Conservation (phyloP, 2,329 filamentous ascomycete genomes). For the Phyllosticta citriasiana region DNA sequence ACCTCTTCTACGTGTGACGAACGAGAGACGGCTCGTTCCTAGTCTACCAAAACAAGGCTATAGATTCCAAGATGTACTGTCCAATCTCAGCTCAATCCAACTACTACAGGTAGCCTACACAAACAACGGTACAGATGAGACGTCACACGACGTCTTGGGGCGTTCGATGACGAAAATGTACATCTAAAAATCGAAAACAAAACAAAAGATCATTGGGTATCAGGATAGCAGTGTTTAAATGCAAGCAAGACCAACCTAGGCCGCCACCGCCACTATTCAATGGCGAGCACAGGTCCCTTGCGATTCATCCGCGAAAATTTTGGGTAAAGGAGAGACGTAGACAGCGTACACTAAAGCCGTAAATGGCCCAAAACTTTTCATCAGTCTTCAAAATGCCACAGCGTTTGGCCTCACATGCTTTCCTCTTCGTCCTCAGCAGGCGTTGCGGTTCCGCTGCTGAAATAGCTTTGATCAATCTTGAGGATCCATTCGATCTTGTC, state of each 20-base stretch:
- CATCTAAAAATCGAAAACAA: neutral
- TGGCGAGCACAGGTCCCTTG: neutral
- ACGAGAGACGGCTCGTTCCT: neutral
- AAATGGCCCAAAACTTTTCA: neutral
- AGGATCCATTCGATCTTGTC: conserved; percentile 98
- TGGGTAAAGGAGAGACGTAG: neutral
- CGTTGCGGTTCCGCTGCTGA: conserved; percentile 23
- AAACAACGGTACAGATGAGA: neutral
- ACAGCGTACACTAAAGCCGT: neutral
- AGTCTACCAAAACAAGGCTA: neutral
- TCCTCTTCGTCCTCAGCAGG: conserved; percentile 20
- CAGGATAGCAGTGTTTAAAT: neutral
- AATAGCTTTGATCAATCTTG: conserved; percentile 77
- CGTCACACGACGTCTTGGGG: neutral
- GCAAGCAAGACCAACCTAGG: neutral
- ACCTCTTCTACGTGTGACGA: neutral
- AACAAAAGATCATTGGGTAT: neutral
- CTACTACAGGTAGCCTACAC: neutral
- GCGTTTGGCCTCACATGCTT: conserved; percentile 13
- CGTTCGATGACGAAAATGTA: neutral
- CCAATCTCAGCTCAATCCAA: neutral
- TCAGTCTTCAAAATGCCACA: neutral
- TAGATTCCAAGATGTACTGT: neutral
- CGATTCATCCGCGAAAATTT: neutral
- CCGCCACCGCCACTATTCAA: neutral